Evolutionary conservation across 352 stramenopile genomes (phyloP).

Genomic region (Chrysophaeum taylorii): DNA sequence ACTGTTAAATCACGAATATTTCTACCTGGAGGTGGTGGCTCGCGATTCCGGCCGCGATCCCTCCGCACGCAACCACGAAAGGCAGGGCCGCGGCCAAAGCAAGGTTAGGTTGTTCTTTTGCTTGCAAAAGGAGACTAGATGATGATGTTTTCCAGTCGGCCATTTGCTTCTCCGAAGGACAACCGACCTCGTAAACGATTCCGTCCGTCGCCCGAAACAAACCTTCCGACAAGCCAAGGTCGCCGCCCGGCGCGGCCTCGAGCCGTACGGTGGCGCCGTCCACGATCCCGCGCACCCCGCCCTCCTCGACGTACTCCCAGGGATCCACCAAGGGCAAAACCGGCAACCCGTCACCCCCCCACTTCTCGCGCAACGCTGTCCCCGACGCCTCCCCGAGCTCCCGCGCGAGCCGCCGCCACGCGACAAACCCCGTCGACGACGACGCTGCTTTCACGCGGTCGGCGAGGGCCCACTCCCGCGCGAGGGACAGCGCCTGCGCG

Average conservation of each 20-base stretch:
- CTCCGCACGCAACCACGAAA: background rate
- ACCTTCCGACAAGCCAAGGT: background rate
- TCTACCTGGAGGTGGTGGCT: constrained; percentile 9
- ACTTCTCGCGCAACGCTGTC: background rate
- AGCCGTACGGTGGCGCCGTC: background rate
- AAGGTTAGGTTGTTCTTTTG: background rate
- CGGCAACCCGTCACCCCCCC: background rate
- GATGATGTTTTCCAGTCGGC: background rate
- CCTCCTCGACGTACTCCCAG: background rate
- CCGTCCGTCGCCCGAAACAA: background rate
- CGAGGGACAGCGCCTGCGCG: no score
- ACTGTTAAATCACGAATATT: constrained; percentile 9
- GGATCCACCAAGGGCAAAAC: background rate
- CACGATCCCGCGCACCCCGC: background rate
- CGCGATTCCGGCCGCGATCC: background rate
- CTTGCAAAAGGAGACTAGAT: no score
- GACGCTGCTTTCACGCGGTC: background rate
- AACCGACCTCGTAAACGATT: background rate
- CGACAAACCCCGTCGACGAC: background rate
- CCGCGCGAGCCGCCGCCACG: background rate
- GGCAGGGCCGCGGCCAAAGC: background rate
- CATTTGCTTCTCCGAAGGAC: background rate
- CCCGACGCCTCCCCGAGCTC: background rate
- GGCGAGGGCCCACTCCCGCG: background rate
- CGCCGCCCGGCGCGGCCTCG: background rate